phyloP scores from a whole-genome alignment of 495 filamentous ascomycete species.

The Penicillium riverlandense region DNA sequence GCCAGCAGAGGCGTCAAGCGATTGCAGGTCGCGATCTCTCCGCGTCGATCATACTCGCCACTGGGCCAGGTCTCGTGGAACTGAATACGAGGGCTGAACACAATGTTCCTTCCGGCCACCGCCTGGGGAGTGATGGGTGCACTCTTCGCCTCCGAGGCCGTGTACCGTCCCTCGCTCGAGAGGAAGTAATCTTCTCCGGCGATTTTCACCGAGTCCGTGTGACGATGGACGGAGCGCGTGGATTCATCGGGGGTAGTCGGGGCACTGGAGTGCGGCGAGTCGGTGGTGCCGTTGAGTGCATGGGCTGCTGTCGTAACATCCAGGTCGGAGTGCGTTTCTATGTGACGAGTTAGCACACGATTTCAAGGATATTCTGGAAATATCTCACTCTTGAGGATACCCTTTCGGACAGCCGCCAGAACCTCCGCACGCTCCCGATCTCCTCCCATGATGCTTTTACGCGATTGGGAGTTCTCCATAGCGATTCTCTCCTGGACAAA shows the following conservation, averaged over 20 bases:
- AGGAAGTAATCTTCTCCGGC: constrained; percentile 86
- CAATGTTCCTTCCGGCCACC: constrained; percentile 62
- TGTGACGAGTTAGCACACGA: constrained; percentile 10
- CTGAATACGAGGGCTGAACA: constrained; percentile 87
- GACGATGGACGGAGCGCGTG: constrained; percentile 46
- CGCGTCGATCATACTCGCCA: constrained; percentile 91
- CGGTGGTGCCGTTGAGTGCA: constrained; percentile 48
- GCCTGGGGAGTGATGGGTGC: constrained; percentile 69
- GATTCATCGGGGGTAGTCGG: constrained; percentile 79
- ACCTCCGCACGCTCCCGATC: constrained; percentile 89
- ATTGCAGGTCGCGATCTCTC: constrained; percentile 97
- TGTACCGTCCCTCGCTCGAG: constrained; percentile 54
- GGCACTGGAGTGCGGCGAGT: constrained; percentile 74
- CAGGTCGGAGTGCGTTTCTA: constrained; percentile 52
- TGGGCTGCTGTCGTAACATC: constrained; percentile 61
- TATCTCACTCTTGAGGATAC: constrained; percentile 86
- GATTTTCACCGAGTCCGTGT: constrained; percentile 60
- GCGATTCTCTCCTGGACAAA: constrained; percentile 42
- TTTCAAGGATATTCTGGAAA: not conserved
- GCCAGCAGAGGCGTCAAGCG: constrained; percentile 93
- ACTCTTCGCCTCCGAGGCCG: constrained; percentile 58
- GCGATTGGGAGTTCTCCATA: constrained; percentile 51
- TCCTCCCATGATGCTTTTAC: constrained; percentile 85
- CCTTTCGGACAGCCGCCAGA: constrained; percentile 81
- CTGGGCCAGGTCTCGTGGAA: constrained; percentile 96